Evolutionary conservation across 805 yeast species (phyloP), one percentile per base, ranked within the genome.

Genomic region (Monosporozyma solicola): DNA sequence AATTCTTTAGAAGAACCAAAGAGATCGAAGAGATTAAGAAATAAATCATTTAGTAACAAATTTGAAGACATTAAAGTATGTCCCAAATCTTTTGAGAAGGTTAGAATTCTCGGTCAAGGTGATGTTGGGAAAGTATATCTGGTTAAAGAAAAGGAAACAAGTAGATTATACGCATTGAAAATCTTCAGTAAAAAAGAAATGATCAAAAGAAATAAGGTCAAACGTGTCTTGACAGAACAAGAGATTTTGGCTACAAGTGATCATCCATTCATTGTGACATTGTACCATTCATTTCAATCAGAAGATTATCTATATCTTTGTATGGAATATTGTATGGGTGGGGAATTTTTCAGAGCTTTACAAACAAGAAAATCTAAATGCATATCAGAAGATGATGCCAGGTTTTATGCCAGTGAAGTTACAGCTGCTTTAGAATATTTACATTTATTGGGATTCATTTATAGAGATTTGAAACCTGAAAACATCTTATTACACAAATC

Each of bases 311-410:
- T 94, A 10, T 94, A 91, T 62, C 78, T 94, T 47, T 94, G 99
- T 71, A 92, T 95, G 96, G 99, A 94, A 67, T 94, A 92, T 63
- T 94, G 99, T 66, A 91, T 94, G 92, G 99, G 99, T 31, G 99
- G 99, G 50, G 99, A 95, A 70, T 94, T 94, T 63, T 94, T 94
- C 74, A 76, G 98, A 55, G 99, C 98, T 0, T 72, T 94, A 52
- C 99, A 94, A 70, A 90, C 97, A 0, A 77, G 97, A 56, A 84
- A 82, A 56, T 80, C 89, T 53, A 88, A 90, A 65, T 86, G 95
- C 58, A 84, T 94, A 10, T 74, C 82, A 20, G 99, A 94, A 68
- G 79, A 74, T 35, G 98, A 90, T 66, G 98, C 99, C 2, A 76
- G 83, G 54, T 94, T 94, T 67, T 94, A 94, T 67, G 97, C 97